Evolutionary conservation across 495 filamentous ascomycete genomes (phyloP), one percentile per base, ranked within the genome.

Genomic region (Podospora didyma): DNA sequence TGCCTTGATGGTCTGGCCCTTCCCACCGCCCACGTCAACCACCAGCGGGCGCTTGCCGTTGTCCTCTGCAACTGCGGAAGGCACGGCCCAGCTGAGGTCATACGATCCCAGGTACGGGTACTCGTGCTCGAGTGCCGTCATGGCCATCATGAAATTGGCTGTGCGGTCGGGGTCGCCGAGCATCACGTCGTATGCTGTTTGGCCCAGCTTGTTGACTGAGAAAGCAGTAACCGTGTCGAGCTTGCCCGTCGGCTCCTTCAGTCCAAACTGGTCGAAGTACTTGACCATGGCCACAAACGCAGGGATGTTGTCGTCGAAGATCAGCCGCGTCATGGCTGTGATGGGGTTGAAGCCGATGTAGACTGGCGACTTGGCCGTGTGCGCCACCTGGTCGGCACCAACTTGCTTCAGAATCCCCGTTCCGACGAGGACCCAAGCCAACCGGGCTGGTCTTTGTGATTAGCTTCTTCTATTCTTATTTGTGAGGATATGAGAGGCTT

Each of bases 21-120:
- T 69, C 10, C 72, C 62, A 2, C 69, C 72, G 10, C 72, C 72
- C 16, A 74, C 67, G 20, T 74, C 72, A 12, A 74, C 69, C 2
- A 73, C 52, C 1, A 69, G 28, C 12, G 48, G 45, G 5, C 64
- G 54, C 3, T 64, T 58, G 0, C 47, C 16, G n/a, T 45, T 42
- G 10, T 46, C 35, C 3, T 11, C 14, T 1, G 12, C 23, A 16
- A 11, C 16, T 16, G 54, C 61, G 10, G 51, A 49, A 5, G 53
- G 14, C 3, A 60, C 61, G 19, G 63, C 56, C 70, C 66, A 73
- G 20, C 49, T 28, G 28, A 69, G 61, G 51, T 70, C 63, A 51
- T 73, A 73, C 14, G 45, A 24, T 20, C 66, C 68, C 9, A 61
- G 64, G 39, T 54, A 46, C 10, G 66, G 62, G 49, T 53, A 62